Conservation (phyloP, 208 protist species). For the Crithidia fasciculata region DNA sequence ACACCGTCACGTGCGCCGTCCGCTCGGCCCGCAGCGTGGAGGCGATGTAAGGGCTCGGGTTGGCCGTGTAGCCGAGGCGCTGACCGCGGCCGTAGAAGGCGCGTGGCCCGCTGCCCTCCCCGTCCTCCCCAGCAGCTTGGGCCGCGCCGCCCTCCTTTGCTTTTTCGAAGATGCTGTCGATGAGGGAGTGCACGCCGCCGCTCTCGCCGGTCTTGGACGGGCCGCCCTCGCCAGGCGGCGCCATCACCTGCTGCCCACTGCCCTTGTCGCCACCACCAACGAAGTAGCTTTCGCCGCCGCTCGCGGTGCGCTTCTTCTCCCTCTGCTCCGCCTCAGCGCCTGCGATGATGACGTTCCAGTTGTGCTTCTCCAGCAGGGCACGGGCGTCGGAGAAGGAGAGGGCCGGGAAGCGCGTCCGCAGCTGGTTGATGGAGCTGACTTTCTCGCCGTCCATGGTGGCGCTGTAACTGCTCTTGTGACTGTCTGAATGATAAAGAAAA, state of each 20-base stretch:
- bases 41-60: constrained; percentile 70
- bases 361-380: constrained; percentile 32
- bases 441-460: constrained; percentile 37
- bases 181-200: constrained; percentile 24
- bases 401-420: constrained; percentile 45
- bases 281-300: constrained; percentile 44
- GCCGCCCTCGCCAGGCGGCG: constrained; percentile 24
- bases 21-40: constrained; percentile 54
- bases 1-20: constrained; percentile 58
- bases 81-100: constrained; percentile 77
- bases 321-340: constrained; percentile 30
- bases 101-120: constrained; percentile 23
- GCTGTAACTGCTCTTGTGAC: neutral
- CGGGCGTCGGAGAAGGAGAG: constrained; percentile 40
- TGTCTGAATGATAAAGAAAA: constrained; percentile 1
- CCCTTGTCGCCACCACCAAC: constrained; percentile 57
- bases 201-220: neutral
- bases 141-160: constrained; percentile 33
- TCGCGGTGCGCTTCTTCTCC: constrained; percentile 16
- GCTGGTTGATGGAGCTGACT: constrained; percentile 31
- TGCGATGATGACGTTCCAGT: constrained; percentile 48
- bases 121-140: constrained; percentile 2
- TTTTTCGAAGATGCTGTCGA: constrained; percentile 47
- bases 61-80: constrained; percentile 75
- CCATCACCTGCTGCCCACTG: constrained; percentile 62